These are phyloP conservation scores for Gastrolobium bilobum DNA, from an alignment of 306 rosid genomes.

Conservation along the genomic window DNA sequence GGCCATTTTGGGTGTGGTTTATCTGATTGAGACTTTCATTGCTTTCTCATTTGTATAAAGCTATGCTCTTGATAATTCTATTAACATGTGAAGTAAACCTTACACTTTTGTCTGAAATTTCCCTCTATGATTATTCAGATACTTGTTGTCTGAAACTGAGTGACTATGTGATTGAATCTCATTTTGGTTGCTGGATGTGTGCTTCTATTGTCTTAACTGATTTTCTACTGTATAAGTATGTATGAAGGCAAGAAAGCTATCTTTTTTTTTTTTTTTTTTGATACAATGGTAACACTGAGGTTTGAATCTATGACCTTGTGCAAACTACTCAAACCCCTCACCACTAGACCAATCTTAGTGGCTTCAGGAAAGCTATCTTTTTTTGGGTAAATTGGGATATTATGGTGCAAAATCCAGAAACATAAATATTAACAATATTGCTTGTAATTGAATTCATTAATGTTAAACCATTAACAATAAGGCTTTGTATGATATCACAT, in stretches of 20 bases:
- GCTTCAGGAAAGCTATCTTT: conserved; percentile 5
- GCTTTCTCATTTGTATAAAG: conserved; percentile 12
- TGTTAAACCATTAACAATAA: conserved; percentile 17
- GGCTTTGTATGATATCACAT: conserved; percentile 29
- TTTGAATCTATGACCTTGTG: no score
- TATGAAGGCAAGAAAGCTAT: conserved; percentile 5
- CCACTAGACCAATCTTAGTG: no score
- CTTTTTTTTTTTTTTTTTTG: background rate
- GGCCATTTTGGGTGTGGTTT: background rate
- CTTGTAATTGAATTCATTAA: conserved; percentile 12
- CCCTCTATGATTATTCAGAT: background rate
- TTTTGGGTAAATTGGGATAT: background rate
- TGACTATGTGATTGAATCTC: background rate
- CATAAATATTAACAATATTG: conserved; percentile 12
- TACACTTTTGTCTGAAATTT: background rate
- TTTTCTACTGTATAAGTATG: background rate
- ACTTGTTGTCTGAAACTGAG: conserved; percentile 18
- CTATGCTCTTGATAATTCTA: background rate
- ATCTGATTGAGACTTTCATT: conserved; percentile 20
- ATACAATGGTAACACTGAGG: no score
- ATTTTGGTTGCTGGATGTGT: conserved; percentile 26
- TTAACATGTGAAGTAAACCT: background rate
- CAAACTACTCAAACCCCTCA: no score
- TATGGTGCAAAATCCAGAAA: conserved; percentile 16
- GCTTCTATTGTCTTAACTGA: conserved; percentile 17